phyloP scores from a whole-genome alignment of 352 stramenopile species.

The Plasmopara halstedii region DNA sequence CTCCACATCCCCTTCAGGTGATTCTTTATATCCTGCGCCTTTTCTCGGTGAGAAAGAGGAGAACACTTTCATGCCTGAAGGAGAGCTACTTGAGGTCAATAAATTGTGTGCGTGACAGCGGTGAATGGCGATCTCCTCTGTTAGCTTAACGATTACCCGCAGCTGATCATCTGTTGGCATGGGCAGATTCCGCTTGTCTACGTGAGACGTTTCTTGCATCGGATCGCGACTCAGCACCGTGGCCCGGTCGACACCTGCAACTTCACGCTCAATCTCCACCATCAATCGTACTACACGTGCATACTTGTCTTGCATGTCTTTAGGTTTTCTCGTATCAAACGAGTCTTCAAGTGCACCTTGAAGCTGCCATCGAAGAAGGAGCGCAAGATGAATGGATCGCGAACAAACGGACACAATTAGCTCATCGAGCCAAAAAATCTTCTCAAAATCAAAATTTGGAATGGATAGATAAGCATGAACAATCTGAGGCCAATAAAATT shows the following conservation, averaged over 20 bases:
- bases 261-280: conserved; percentile 81
- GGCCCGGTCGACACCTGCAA: conserved; percentile 60
- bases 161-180: conserved; percentile 79
- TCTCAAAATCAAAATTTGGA: conserved; percentile 86
- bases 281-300: conserved; percentile 74
- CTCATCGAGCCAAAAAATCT: conserved; percentile 87
- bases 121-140: conserved; percentile 67
- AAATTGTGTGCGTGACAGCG: conserved; percentile 40
- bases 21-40: conserved; percentile 9
- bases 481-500: conserved; percentile 90
- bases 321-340: conserved; percentile 63
- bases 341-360: conserved; percentile 82
- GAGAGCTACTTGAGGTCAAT: conserved; percentile 11
- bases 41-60: conserved; percentile 33
- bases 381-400: conserved; percentile 75
- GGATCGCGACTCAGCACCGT: conserved; percentile 52
- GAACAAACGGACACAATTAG: conserved; percentile 83
- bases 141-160: conserved; percentile 71
- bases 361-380: conserved; percentile 83
- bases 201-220: conserved; percentile 19
- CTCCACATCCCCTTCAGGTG: conserved; percentile 40
- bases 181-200: conserved; percentile 58
- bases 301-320: conserved; percentile 84
- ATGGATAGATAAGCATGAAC: conserved; percentile 84
- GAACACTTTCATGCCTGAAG: conserved; percentile 22